Base-by-base conservation (phyloP, 2,329 filamentous ascomycete genomes). In the Alternaria rosae region DNA sequence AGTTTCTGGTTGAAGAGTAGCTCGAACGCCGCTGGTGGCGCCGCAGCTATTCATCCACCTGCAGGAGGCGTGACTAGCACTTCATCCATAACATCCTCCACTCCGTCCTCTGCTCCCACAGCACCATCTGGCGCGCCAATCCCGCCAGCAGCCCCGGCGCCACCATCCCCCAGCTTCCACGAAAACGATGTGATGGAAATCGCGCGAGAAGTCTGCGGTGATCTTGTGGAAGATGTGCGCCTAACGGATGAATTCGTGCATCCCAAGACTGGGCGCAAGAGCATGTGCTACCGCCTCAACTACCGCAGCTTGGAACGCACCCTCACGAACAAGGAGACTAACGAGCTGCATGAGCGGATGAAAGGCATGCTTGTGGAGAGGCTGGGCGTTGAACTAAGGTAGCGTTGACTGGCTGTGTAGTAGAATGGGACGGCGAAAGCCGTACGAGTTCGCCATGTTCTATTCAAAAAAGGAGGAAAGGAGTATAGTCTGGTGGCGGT, bases 121-220 rank as follows among this genome's bases (percentile, higher is more conserved):
- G 42, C 41, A 17, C 51, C 51, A 10, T 2, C 56, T 21, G 35
- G 56, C 32, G 11, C 57, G 35, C 57, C 57, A 20, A 55, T 67
- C 20, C 64, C 76, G 83, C 21, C 85, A 81, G 4, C 85, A 82
- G 12, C 65, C n/a, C 54, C 67, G 12, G 62, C 63, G 9, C 59
- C 67, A 23, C 6, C 59, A 13, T 21, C 57, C 6, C 54, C 57
- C 17, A 74, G 80, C 0, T 93, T 97, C 76, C 94, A 98, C 78
- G 94, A 96, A 78, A 98, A 98, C 80, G 95, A 99, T 79, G 85
- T 98, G 54, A 98, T 98, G 94, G 95, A 98, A 81, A 87, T 97
- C 59, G 92, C 97, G 17, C 89, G 95, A 68, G 89, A 89, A 69
- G 85, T 94, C 48, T 92, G 89, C 10, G 94, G 93, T 53, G 92